These are phyloP conservation scores for Cephalotrichum gorgonifer DNA, from an alignment of 2,329 filamentous ascomycete species.

Conservation along the genomic window DNA sequence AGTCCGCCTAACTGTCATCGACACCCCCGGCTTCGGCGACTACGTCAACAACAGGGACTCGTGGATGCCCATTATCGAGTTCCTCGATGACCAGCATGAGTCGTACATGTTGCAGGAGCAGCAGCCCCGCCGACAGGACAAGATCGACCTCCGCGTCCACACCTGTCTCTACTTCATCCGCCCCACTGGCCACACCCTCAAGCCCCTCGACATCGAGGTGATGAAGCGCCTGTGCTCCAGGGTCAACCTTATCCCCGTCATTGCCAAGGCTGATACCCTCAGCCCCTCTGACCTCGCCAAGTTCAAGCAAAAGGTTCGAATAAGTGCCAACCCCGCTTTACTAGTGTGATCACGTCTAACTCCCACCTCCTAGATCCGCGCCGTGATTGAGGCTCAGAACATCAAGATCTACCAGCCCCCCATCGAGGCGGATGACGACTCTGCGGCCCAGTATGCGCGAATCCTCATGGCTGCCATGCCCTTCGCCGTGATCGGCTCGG, in stretches of 20 bases:
- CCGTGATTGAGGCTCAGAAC: constrained; percentile 93
- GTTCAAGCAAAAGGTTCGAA: constrained; percentile 82
- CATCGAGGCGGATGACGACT: constrained; percentile 95
- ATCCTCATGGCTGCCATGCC: constrained; percentile 95
- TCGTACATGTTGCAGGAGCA: constrained; percentile 99
- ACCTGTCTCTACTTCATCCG: constrained; percentile 98
- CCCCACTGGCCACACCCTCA: constrained; percentile 94
- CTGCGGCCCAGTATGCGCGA: constrained; percentile 87
- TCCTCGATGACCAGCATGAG: constrained; percentile 99
- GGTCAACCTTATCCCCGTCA: constrained; percentile 96
- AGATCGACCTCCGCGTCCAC: constrained; percentile 98
- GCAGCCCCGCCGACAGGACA: constrained; percentile 93
- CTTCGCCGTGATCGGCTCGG: constrained; percentile 95
- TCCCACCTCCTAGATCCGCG: constrained; percentile 57
- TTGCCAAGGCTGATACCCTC: constrained; percentile 96
- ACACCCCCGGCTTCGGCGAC: constrained; percentile 97
- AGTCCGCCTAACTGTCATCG: constrained; percentile 98
- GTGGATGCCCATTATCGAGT: constrained; percentile 99
- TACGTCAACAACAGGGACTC: constrained; percentile 99
- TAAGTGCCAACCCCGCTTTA: constrained; percentile 16
- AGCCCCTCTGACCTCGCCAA: constrained; percentile 83
- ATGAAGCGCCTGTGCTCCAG: constrained; percentile 99
- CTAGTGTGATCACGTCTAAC: constrained; percentile 14
- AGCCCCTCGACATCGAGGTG: constrained; percentile 97
- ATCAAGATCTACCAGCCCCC: constrained; percentile 99